These are phyloP conservation scores for Meyerozyma athensensis DNA, from an alignment of 1,139 yeast species.

Conservation along the genomic window DNA sequence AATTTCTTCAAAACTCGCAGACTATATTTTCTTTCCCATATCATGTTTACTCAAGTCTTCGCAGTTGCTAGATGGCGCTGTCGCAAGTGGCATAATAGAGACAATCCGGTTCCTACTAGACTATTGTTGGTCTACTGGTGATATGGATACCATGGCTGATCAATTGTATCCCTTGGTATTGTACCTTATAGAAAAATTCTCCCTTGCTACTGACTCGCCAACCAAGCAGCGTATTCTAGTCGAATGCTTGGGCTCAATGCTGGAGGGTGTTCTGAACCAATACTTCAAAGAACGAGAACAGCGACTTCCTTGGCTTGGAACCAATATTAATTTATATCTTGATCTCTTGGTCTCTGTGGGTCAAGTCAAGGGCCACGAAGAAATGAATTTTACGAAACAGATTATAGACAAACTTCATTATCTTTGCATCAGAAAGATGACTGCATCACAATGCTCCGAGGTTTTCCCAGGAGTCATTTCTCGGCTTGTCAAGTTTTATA, in stretches of 20 bases:
- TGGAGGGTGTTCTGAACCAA: constrained; percentile 16
- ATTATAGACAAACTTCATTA: constrained; percentile 14
- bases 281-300: constrained; percentile 18
- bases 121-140: constrained; percentile 42
- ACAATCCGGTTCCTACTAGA: constrained; percentile 25
- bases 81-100: constrained; percentile 9
- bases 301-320: constrained; percentile 25
- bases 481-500: constrained; percentile 25
- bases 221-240: constrained; percentile 20
- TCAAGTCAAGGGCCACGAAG: constrained; percentile 15
- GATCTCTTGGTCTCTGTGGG: constrained; percentile 13
- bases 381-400: constrained; percentile 10
- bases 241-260: constrained; percentile 15
- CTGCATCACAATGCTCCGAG: constrained; percentile 29
- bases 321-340: constrained; percentile 21
- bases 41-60: constrained; percentile 45
- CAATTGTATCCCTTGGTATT: constrained; percentile 46
- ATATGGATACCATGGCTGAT: constrained; percentile 32
- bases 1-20: constrained; percentile 45
- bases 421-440: constrained; percentile 15
- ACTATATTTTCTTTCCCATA: constrained; percentile 59
- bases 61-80: constrained; percentile 9
- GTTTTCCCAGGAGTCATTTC: constrained; percentile 41
- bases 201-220: constrained; percentile 2
- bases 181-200: constrained; percentile 4